Conservation (phyloP, 371 early-diverging fungal genomes). For the Blakeslea trispora region DNA sequence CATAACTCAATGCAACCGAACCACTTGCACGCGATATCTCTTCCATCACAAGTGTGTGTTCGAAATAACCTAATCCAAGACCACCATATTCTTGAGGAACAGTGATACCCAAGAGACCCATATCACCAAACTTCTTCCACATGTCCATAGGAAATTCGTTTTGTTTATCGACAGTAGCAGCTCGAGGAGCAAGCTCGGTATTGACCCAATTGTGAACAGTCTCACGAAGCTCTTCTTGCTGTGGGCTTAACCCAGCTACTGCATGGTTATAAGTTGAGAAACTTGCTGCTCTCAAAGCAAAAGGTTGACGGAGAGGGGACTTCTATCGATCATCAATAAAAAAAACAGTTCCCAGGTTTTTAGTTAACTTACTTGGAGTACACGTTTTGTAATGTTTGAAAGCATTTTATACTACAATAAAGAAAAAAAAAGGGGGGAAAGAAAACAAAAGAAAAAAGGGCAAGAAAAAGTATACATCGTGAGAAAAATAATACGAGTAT, state of each 20-base stretch:
- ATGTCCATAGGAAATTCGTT: slow-evolving; percentile 94
- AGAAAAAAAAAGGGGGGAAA: neutral
- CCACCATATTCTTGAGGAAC: slow-evolving; percentile 83
- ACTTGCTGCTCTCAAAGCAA: neutral
- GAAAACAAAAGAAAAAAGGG: neutral
- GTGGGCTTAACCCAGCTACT: slow-evolving; percentile 74
- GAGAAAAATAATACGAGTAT: slow-evolving; percentile 7
- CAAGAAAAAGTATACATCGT: neutral
- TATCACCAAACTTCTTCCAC: slow-evolving; percentile 96
- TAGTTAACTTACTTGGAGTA: neutral
- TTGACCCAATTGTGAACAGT: slow-evolving; percentile 81
- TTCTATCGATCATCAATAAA: neutral
- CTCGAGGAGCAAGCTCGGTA: slow-evolving; percentile 85
- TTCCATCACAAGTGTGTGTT: slow-evolving; percentile 94
- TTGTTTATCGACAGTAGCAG: slow-evolving; percentile 79
- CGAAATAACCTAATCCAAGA: slow-evolving; percentile 88
- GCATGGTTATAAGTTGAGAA: slow-evolving; percentile 68
- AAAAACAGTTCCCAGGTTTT: neutral
- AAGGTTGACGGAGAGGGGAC: neutral
- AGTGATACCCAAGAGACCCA: slow-evolving; percentile 87
- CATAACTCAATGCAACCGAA: slow-evolving; percentile 92
- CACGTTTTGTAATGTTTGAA: slow-evolving; percentile 3
- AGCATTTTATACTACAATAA: neutral
- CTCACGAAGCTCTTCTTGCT: slow-evolving; percentile 73
- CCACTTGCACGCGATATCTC: slow-evolving; percentile 91